A percentile compares a stretch with the other conserved stretches of the same genome.
phyloP scores from a whole-genome alignment of 2,329 filamentous ascomycete species.

The Lasiodiplodia hormozganensis region DNA sequence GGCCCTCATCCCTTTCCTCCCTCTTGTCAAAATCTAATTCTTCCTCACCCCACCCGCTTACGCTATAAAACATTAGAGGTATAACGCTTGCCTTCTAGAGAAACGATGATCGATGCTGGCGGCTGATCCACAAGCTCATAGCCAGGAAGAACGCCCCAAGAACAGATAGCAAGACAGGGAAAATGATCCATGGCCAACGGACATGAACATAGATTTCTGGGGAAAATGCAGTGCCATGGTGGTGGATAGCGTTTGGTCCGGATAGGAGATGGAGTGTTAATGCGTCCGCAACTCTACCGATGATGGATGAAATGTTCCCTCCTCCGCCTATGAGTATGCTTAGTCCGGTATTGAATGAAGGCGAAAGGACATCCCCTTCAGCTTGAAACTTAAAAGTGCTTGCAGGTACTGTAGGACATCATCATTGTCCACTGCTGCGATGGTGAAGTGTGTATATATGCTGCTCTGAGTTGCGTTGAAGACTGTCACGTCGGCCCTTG shows the following conservation, averaged over 20 bases:
- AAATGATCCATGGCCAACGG: conserved; percentile 12
- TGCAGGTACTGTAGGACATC: too few species aligned
- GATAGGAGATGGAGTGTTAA: background rate
- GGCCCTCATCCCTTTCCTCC: too few species aligned
- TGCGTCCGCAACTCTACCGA: background rate
- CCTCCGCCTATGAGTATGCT: background rate
- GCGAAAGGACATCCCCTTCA: too few species aligned
- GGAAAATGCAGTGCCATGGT: background rate
- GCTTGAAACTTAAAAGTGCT: too few species aligned
- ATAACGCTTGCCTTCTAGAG: conserved; percentile 9
- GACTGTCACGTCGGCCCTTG: too few species aligned
- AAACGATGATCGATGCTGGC: background rate
- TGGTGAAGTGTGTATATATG: too few species aligned
- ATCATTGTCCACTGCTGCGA: too few species aligned
- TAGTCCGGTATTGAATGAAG: background rate
- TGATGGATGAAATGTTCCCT: background rate
- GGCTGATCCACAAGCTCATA: background rate
- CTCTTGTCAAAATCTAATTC: too few species aligned
- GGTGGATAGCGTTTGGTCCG: background rate
- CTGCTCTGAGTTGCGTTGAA: too few species aligned
- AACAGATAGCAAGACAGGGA: background rate
- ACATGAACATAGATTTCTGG: background rate
- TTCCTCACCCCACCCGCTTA: background rate
- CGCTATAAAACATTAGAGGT: background rate
- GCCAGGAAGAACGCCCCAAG: background rate